Percentiles rank a stretch among this genome's conserved stretches.
Evolutionary conservation across 225 moss, liverwort and hornwort species (phyloP).

Genomic region (Sphagnum contortum): DNA sequence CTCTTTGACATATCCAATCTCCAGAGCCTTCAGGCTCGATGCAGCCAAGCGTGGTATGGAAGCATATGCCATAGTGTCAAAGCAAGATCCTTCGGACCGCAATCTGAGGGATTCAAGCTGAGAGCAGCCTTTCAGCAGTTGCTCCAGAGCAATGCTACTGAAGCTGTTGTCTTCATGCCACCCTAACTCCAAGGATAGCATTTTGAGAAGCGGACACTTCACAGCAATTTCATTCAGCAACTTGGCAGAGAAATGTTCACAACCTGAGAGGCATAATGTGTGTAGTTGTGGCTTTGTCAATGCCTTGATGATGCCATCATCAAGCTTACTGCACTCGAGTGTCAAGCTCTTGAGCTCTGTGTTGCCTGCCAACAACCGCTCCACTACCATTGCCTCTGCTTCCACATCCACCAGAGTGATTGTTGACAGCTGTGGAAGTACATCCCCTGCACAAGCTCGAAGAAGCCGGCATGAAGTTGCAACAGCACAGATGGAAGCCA

Average conservation of each 20-base stretch:
- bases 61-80: slow-evolving; percentile 71
- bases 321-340: slow-evolving; percentile 46
- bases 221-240: slow-evolving; percentile 39
- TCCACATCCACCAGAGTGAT: slow-evolving; percentile 35
- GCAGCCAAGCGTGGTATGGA: slow-evolving; percentile 68
- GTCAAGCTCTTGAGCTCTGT: slow-evolving; percentile 28
- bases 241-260: slow-evolving; percentile 28
- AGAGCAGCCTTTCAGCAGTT: slow-evolving; percentile 57
- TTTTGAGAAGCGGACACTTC: slow-evolving; percentile 40
- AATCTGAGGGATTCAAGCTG: slow-evolving; percentile 68
- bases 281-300: slow-evolving; percentile 26
- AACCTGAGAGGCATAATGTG: slow-evolving; percentile 32
- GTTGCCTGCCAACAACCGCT: slow-evolving; percentile 26
- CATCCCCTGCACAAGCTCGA: slow-evolving; percentile 46
- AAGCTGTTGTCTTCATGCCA: slow-evolving; percentile 75
- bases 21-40: slow-evolving; percentile 53
- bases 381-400: slow-evolving; percentile 18
- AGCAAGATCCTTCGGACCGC: slow-evolving; percentile 67
- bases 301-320: slow-evolving; percentile 40
- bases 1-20: slow-evolving; percentile 77
- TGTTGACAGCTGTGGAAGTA: slow-evolving; percentile 30
- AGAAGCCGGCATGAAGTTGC: slow-evolving; percentile 58
- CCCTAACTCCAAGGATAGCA: slow-evolving; percentile 77
- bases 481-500: slow-evolving; percentile 54
- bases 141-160: slow-evolving; percentile 70